A percentile compares a stretch with the other conserved stretches of the same genome.
Evolutionary conservation across 1,139 yeast genomes (phyloP).

Genomic region (Trichomonascaceae sp.): DNA sequence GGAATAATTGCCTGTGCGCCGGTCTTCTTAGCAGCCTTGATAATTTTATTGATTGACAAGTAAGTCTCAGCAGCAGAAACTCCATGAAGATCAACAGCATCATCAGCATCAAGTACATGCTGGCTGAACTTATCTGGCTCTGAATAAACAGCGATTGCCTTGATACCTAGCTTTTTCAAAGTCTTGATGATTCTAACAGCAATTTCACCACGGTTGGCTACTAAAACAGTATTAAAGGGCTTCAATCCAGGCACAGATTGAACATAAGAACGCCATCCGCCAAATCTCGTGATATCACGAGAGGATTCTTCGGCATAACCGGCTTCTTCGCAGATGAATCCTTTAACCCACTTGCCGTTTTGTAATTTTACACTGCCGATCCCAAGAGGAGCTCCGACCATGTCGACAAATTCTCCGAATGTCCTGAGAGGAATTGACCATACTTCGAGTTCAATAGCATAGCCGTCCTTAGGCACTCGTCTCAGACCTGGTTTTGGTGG

Average conservation of each 20-base stretch:
- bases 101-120: conserved; percentile 79
- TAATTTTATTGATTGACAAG: conserved; percentile 73
- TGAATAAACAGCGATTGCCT: conserved; percentile 81
- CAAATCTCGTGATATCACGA: conserved; percentile 69
- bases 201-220: conserved; percentile 97
- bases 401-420: conserved; percentile 74
- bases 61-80: conserved; percentile 85
- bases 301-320: conserved; percentile 68
- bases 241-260: conserved; percentile 34
- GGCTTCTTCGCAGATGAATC: conserved; percentile 87
- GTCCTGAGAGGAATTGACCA: conserved; percentile 71
- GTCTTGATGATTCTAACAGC: conserved; percentile 92
- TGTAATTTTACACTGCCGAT: conserved; percentile 84
- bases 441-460: conserved; percentile 64
- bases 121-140: conserved; percentile 85
- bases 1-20: conserved; percentile 92
- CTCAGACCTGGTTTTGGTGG: conserved; percentile 92
- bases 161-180: conserved; percentile 68
- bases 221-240: conserved; percentile 78
- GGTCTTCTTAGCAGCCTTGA: conserved; percentile 74
- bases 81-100: conserved; percentile 73
- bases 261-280: conserved; percentile 82
- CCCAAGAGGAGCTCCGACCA: conserved; percentile 93
- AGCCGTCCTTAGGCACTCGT: conserved; percentile 55
- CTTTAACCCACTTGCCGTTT: conserved; percentile 78